Conservation (phyloP, 805 yeast species). For the Yarrowia alimentaria region DNA sequence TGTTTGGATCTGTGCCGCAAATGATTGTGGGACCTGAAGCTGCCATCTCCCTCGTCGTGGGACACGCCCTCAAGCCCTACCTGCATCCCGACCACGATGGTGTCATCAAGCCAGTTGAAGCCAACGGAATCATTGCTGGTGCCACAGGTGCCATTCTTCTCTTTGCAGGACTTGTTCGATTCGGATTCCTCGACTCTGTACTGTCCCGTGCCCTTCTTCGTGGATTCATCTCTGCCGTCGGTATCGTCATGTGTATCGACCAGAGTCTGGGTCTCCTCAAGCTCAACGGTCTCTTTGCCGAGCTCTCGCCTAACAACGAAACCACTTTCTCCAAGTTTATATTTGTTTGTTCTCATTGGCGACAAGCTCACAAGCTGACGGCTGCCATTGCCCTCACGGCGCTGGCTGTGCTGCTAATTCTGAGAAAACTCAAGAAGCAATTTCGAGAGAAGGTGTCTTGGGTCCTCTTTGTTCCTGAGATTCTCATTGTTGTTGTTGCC, state of each 20-base stretch:
- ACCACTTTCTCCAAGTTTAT: conserved; percentile 68
- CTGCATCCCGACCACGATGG: conserved; percentile 39
- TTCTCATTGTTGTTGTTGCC: conserved; percentile 65
- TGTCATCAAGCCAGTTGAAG: conserved; percentile 48
- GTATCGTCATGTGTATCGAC: conserved; percentile 76
- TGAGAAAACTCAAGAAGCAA: conserved; percentile 46
- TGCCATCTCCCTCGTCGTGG: conserved; percentile 77
- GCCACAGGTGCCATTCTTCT: conserved; percentile 71
- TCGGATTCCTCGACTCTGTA: conserved; percentile 82
- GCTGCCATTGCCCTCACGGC: conserved; percentile 56
- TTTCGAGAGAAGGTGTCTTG: conserved; percentile 40
- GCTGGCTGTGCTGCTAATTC: conserved; percentile 46
- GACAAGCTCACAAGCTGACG: conserved; percentile 56
- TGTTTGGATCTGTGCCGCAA: conserved; percentile 82
- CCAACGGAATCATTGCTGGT: conserved; percentile 67
- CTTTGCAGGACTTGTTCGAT: conserved; percentile 73
- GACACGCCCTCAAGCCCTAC: conserved; percentile 68
- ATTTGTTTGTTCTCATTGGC: conserved; percentile 53
- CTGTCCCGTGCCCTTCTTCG: conserved; percentile 71
- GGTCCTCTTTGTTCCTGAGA: conserved; percentile 77
- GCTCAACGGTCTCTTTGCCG: conserved; percentile 46
- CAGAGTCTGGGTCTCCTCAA: conserved; percentile 74
- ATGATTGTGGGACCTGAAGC: conserved; percentile 93
- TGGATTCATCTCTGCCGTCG: conserved; percentile 86
- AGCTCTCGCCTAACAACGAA: conserved; percentile 48